Evolutionary conservation across 306 rosid species (phyloP).

Genomic region (Betula pendula): DNA sequence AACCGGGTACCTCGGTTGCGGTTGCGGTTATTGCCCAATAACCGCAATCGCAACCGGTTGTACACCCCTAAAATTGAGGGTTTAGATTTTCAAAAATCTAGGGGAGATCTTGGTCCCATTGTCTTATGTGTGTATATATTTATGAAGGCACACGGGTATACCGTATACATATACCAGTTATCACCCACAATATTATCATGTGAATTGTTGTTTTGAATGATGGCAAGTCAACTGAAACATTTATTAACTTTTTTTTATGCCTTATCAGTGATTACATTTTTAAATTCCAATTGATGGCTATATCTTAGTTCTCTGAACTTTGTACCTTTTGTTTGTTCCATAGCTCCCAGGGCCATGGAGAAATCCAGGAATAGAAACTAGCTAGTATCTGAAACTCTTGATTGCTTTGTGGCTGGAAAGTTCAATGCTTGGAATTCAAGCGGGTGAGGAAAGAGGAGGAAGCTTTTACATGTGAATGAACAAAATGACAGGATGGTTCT

Average conservation of each 20-base stretch:
- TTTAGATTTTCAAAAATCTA: no score
- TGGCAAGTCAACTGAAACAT: no score
- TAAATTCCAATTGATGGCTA: neutral
- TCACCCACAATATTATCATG: neutral
- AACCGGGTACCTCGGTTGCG: no score
- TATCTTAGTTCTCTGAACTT: slow-evolving; percentile 14
- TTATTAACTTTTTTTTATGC: no score
- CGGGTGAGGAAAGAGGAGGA: slow-evolving; percentile 25
- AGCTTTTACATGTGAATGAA: slow-evolving; percentile 5
- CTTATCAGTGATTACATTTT: neutral
- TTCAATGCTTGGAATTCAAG: slow-evolving; percentile 23
- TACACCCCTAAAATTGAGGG: no score
- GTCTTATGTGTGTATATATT: slow-evolving; percentile 48
- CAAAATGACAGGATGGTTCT: slow-evolving; percentile 28
- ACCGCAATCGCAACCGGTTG: no score
- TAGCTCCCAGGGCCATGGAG: slow-evolving; percentile 94
- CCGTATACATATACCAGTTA: neutral
- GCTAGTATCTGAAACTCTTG: slow-evolving; percentile 28
- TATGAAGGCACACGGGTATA: neutral
- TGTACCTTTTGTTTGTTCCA: slow-evolving; percentile 21
- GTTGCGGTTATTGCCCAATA: no score
- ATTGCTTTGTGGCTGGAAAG: slow-evolving; percentile 38
- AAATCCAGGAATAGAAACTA: slow-evolving; percentile 72
- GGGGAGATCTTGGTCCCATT: no score
- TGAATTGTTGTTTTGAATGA: neutral